These are phyloP conservation scores for Vigna angularis DNA, from an alignment of 306 rosid species.

Conservation along the genomic window DNA sequence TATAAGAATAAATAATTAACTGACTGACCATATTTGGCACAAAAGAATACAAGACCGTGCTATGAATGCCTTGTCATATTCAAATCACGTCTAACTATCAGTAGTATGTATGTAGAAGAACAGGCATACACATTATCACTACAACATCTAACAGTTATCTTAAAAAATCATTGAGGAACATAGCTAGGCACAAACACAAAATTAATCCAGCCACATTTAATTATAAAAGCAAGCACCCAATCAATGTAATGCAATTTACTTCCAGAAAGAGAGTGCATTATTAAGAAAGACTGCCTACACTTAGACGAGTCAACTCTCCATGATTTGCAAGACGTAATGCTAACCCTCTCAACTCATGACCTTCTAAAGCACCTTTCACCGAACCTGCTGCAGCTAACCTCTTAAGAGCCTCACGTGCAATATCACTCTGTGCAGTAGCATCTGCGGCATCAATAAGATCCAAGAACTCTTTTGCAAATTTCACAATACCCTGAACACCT, in stretches of 20 bases:
- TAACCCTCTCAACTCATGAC: slow-evolving; percentile 87
- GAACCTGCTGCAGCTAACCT: slow-evolving; percentile 96
- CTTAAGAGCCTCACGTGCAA: slow-evolving; percentile 97
- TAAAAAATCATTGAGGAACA: slow-evolving; percentile 1
- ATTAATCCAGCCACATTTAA: background rate
- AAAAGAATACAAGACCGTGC: background rate
- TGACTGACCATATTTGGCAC: background rate
- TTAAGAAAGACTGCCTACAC: slow-evolving; percentile 61
- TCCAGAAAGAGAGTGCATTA: slow-evolving; percentile 18
- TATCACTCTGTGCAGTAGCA: slow-evolving; percentile 98
- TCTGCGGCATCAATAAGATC: slow-evolving; percentile 99
- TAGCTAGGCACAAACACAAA: background rate
- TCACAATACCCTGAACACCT: slow-evolving; percentile 95
- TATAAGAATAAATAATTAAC: slow-evolving; percentile 24
- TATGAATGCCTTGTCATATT: background rate
- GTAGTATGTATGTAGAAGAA: background rate
- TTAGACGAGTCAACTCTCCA: slow-evolving; percentile 92
- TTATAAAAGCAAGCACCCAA: background rate
- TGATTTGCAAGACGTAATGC: slow-evolving; percentile 96
- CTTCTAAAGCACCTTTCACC: slow-evolving; percentile 93
- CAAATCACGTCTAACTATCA: slow-evolving; percentile 4
- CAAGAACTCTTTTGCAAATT: slow-evolving; percentile 90
- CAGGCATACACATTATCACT: background rate
- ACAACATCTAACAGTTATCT: background rate
- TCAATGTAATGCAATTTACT: background rate